These are phyloP conservation scores for Phytopythium delawarense DNA, from an alignment of 352 stramenopile genomes.

Conservation along the genomic window DNA sequence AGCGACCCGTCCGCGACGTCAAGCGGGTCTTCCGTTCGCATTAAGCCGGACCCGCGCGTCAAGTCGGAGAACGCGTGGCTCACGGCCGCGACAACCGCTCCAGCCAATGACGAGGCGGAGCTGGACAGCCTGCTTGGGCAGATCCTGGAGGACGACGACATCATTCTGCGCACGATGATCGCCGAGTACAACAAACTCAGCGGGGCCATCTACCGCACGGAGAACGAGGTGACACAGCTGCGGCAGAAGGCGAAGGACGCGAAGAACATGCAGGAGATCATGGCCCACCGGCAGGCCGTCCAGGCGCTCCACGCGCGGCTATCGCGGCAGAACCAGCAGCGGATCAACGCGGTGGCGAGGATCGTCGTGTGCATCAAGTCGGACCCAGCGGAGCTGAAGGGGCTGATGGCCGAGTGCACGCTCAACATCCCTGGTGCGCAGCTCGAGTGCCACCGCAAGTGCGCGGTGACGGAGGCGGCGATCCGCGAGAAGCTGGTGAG, in stretches of 20 bases:
- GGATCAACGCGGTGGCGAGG: slow-evolving; percentile 47
- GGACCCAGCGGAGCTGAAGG: slow-evolving; percentile 28
- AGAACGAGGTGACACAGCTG: slow-evolving; percentile 28
- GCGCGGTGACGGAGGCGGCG: slow-evolving; percentile 30
- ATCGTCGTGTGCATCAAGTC: slow-evolving; percentile 46
- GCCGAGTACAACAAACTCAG: slow-evolving; percentile 55
- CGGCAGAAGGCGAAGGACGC: slow-evolving; percentile 7
- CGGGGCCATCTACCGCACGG: slow-evolving; percentile 34
- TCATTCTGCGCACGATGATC: slow-evolving; percentile 47
- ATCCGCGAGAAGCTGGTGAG: slow-evolving; percentile 32
- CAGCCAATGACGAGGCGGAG: slow-evolving; percentile 16
- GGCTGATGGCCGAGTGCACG: slow-evolving; percentile 27
- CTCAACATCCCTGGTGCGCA: slow-evolving; percentile 47
- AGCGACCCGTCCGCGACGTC: neutral
- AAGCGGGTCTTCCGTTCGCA: slow-evolving; percentile 4
- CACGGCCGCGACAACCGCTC: slow-evolving; percentile 10
- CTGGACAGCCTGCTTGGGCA: slow-evolving; percentile 31
- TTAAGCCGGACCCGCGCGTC: slow-evolving; percentile 24
- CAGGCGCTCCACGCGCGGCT: slow-evolving; percentile 23
- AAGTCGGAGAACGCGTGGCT: slow-evolving; percentile 30
- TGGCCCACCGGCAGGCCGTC: slow-evolving; percentile 7
- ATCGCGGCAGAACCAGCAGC: slow-evolving; percentile 25
- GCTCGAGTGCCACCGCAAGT: slow-evolving; percentile 42
- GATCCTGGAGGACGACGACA: slow-evolving; percentile 41
- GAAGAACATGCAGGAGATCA: slow-evolving; percentile 30